Conservation (phyloP, 2,329 filamentous ascomycete genomes). For the Paraphaeosphaeria minitans region DNA sequence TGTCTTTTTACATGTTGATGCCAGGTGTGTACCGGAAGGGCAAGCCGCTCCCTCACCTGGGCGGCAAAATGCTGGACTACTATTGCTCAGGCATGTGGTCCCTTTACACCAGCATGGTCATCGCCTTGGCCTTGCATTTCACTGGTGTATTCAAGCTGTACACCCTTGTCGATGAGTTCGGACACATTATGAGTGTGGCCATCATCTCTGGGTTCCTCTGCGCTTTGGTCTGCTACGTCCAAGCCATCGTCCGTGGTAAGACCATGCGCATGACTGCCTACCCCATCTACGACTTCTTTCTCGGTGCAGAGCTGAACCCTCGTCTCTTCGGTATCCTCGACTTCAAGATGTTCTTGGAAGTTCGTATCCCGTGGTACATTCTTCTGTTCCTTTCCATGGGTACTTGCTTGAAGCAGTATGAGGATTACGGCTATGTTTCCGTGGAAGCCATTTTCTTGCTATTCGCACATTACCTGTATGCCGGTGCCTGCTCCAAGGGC, state of each 20-base stretch:
- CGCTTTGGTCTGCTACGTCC: conserved; percentile 82
- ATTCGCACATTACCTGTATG: conserved; percentile 90
- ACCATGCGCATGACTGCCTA: conserved; percentile 91
- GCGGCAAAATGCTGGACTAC: conserved; percentile 86
- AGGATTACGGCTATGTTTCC: conserved; percentile 82
- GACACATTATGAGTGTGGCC: conserved; percentile 87
- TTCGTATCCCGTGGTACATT: conserved; percentile 91
- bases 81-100: conserved; percentile 91
- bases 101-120: conserved; percentile 82
- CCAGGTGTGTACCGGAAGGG: conserved; percentile 88
- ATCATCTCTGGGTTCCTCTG: conserved; percentile 89
- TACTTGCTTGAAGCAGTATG: conserved; percentile 80
- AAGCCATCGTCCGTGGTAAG: conserved; percentile 77
- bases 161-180: conserved; percentile 93
- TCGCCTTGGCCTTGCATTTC: conserved; percentile 75
- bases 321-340: conserved; percentile 83
- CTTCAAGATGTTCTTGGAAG: conserved; percentile 96
- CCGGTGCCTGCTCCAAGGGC: conserved; percentile 89
- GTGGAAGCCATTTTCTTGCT: conserved; percentile 83
- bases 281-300: conserved; percentile 86
- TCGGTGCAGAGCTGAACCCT: conserved; percentile 86
- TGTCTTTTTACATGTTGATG: conserved; percentile 78
- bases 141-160: conserved; percentile 87
- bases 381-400: conserved; percentile 78
- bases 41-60: conserved; percentile 81